Base-by-base conservation (phyloP, 768 basidiomycete genomes). In the Boletellus ananiceps region DNA sequence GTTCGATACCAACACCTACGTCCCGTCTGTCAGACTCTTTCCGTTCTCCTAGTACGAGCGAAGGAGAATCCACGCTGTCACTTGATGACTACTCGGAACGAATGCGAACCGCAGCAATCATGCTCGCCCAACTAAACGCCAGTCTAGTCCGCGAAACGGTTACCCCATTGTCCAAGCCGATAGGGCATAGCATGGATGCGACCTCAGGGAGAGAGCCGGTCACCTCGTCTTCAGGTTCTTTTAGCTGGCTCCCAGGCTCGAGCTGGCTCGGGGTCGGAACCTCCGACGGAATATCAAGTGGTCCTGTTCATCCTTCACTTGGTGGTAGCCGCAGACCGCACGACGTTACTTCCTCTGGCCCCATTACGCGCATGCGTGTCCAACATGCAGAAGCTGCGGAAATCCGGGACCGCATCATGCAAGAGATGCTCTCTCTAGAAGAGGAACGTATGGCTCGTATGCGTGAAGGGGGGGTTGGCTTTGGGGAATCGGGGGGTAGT, bases 41-140 rank as follows among this genome's bases (percentile, higher is more conserved):
- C 15, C 47, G 25, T 35, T 53, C 48, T 34, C 41, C 54, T 16
- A 43, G 36, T 27, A 44, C 31, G 2, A 49, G 44, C 18, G 50
- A 44, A 42, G 41, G 44, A n/a, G 59, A 61, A n/a, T 49, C 34
- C 31, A 42, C 55, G 21, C 71, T 98, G 13, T 92, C 93, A 0
- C 73, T 99, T 19, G 95, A 99, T 58, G 95, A 99, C 57, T 99
- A 99, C 70, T 95, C 95, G 1, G 93, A 97, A 57, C 83, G 96
- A 44, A 99, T 99, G 96, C 83, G 92, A 8, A 96, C 93, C 9
- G 96, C 96, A 9, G 96, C 96, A 9, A 86, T 98, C 54, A 97
- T 99, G 96, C 83, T 99, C 25, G 85, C 96, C 1, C 96, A 99
- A 68, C 78, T 99, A 41, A 96, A 93, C 59, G 85, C 92, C 1